Base-by-base conservation (phyloP, 1,284 basidiomycete genomes). In the Cutaneotrichosporon sp. region DNA sequence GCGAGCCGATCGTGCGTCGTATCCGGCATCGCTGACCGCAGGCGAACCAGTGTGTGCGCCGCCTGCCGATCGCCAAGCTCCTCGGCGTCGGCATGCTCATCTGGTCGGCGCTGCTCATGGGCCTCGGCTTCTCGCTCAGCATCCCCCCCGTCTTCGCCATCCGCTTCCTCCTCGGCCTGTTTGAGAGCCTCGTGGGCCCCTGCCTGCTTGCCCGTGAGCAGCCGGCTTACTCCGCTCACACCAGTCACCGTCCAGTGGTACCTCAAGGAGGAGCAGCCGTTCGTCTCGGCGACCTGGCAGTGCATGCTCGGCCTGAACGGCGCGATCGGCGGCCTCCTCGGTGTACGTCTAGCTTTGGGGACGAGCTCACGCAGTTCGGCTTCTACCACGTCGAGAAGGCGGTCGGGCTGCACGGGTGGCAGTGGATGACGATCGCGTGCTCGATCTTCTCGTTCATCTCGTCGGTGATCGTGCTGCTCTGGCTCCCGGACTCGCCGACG, bases 81-180 rank as follows among this genome's bases (percentile, higher is more conserved):
- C 65, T 73, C 16, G 57, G 55, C n/a, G 54, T 2, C 3, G 68
- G 61, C 7, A 72, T 72, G 56, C 27, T 72, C 20, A 58, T 68
- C 49, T 74, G 73, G 73, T 62, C 66, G 6, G 63, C 10, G 20
- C 59, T 49, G 22, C 29, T 52, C 34, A 64, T 92, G 14, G 91
- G 90, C 0, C 77, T 92, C 9, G 72, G 87, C 1, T 92, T 93
- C 75, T 87, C 87, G 0, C 80, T 92, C 22, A 90, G 54, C 38
- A 63, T 72, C n/a, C 88, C 0, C 88, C 90, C 76, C 82, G 88
- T 72, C 27, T 67, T 68, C 27, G 67, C 62, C 13, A 60, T 69
- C 25, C 61, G 70, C 9, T 63, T 71, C 60, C 56, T 72, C 13
- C 51, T 73, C 14, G 74, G 74, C 43, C 63, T 76, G 49, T 71